These are phyloP conservation scores for Colletotrichum tanaceti DNA, from an alignment of 2,329 filamentous ascomycete genomes.

Conservation along the genomic window DNA sequence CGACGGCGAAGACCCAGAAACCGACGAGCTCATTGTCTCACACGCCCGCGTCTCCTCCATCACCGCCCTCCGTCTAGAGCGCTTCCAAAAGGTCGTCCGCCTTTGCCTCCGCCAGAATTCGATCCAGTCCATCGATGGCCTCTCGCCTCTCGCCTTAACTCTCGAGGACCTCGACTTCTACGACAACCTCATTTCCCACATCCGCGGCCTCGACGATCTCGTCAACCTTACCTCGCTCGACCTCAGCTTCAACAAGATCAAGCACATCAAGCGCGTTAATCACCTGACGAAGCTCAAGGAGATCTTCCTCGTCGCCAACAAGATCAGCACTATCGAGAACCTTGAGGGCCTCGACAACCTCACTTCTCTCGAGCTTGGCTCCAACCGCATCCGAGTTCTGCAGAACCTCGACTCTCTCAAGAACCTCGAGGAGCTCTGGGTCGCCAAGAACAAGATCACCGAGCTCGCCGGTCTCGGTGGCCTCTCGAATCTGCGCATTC, in stretches of 20 bases:
- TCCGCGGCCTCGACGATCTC: slow-evolving; percentile 84
- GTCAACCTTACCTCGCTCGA: slow-evolving; percentile 83
- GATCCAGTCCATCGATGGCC: slow-evolving; percentile 83
- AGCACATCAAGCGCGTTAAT: slow-evolving; percentile 91
- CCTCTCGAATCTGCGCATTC: slow-evolving; percentile 82
- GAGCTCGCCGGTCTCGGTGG: slow-evolving; percentile 81
- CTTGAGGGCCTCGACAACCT: slow-evolving; percentile 80
- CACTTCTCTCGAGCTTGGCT: slow-evolving; percentile 88
- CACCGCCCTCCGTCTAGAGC: slow-evolving; percentile 79
- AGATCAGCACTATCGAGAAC: slow-evolving; percentile 88
- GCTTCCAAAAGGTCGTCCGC: slow-evolving; percentile 80
- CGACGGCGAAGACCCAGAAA: slow-evolving; percentile 69
- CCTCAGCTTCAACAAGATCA: slow-evolving; percentile 98
- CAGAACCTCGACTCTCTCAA: slow-evolving; percentile 82
- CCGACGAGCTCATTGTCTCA: slow-evolving; percentile 87
- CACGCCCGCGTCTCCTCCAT: slow-evolving; percentile 87
- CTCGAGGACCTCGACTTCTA: slow-evolving; percentile 92
- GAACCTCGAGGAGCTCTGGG: slow-evolving; percentile 89
- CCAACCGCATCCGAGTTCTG: slow-evolving; percentile 91
- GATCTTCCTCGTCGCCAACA: slow-evolving; percentile 94
- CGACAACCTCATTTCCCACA: slow-evolving; percentile 92
- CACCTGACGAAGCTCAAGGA: slow-evolving; percentile 83
- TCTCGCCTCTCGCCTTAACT: slow-evolving; percentile 72
- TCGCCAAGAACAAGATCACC: slow-evolving; percentile 96
- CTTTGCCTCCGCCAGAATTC: slow-evolving; percentile 94